A percentile compares a stretch with the other conserved stretches of the same genome.
Evolutionary conservation across 106 monocot species (phyloP).

Genomic region (Apostasia shenzhenica): DNA sequence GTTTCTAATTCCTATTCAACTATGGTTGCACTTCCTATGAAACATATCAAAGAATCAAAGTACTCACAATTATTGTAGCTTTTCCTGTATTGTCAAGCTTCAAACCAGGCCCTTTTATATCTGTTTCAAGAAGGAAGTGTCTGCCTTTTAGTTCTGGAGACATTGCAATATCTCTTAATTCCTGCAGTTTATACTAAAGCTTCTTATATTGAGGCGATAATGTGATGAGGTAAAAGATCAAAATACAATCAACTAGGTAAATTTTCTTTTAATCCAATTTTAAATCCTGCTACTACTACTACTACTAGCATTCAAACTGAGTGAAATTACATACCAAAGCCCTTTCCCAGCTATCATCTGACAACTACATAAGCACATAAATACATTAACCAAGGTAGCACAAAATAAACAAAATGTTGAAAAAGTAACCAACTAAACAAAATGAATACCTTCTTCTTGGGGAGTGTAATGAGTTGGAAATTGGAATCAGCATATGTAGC

Average conservation of each 20-base stretch:
- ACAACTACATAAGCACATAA: conserved; percentile 41
- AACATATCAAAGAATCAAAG: background rate
- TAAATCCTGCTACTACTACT: no score
- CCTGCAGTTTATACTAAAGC: conserved; percentile 33
- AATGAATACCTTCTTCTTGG: conserved; percentile 67
- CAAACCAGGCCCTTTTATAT: conserved; percentile 94
- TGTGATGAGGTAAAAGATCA: no score
- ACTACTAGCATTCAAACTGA: background rate
- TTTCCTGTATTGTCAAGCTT: conserved; percentile 95
- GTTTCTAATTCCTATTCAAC: background rate
- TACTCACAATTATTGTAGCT: conserved; percentile 76
- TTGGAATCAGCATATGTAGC: conserved; percentile 77
- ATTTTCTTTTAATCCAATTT: no score
- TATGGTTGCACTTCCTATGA: background rate
- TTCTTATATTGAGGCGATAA: no score
- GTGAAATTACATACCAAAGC: conserved; percentile 51
- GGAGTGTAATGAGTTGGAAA: conserved; percentile 56
- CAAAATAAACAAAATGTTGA: background rate
- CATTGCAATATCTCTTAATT: conserved; percentile 75
- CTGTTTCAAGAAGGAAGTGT: conserved; percentile 77
- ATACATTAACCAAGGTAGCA: conserved; percentile 1
- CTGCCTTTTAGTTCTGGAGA: conserved; percentile 66
- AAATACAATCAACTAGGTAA: no score
- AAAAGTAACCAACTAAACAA: background rate
- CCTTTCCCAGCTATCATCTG: conserved; percentile 79